Evolutionary conservation across 306 rosid species (phyloP).

Genomic region (Vigna trinervia): DNA sequence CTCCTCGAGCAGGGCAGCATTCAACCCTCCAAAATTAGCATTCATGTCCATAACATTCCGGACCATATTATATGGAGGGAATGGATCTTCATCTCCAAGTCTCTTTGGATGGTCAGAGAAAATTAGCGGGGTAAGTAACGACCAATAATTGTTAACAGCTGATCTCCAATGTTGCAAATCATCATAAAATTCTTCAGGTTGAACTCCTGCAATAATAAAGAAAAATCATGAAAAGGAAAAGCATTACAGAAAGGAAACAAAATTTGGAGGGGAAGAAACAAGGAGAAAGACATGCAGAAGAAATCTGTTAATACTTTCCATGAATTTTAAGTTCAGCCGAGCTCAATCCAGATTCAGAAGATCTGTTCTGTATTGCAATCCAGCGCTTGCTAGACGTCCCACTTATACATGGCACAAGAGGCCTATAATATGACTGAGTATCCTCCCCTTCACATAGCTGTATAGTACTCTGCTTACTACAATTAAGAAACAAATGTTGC

Average conservation of each 20-base stretch:
- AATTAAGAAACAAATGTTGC: constrained; percentile 44
- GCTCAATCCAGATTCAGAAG: constrained; percentile 67
- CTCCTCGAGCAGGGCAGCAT: constrained; percentile 88
- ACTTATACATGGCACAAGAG: constrained; percentile 86
- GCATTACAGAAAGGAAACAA: background rate
- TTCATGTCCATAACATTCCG: constrained; percentile 97
- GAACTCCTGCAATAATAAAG: constrained; percentile 76
- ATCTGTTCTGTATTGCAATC: constrained; percentile 88
- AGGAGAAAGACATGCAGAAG: constrained; percentile 30
- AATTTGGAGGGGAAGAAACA: constrained; percentile 19
- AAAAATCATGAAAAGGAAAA: constrained; percentile 45
- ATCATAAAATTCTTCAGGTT: constrained; percentile 83
- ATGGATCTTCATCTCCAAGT: constrained; percentile 99
- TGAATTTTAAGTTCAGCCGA: constrained; percentile 80
- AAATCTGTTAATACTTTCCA: constrained; percentile 69
- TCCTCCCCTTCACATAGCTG: constrained; percentile 80
- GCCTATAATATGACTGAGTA: constrained; percentile 70
- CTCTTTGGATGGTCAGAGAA: constrained; percentile 99
- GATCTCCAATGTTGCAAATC: constrained; percentile 78
- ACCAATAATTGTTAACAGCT: constrained; percentile 84
- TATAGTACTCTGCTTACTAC: constrained; percentile 66
- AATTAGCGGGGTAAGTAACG: constrained; percentile 92
- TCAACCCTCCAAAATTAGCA: constrained; percentile 89
- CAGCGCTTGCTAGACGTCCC: constrained; percentile 83
- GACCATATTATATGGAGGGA: constrained; percentile 97